A percentile compares a stretch with the other conserved stretches of the same genome.
These are phyloP conservation scores for Theobroma grandiflorum DNA, from an alignment of 441 rosid genomes.

Conservation along the genomic window DNA sequence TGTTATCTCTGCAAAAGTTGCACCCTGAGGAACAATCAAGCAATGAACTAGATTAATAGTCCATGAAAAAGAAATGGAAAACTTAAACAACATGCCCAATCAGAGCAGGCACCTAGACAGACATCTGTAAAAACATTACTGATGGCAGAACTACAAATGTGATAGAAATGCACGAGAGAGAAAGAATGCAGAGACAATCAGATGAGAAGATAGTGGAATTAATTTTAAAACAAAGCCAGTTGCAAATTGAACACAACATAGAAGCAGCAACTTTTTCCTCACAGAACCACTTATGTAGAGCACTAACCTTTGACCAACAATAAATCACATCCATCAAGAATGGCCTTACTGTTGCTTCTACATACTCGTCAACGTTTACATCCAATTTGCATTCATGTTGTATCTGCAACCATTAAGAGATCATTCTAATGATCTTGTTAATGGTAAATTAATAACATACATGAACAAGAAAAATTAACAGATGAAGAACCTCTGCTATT, in stretches of 20 bases:
- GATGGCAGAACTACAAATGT: background rate
- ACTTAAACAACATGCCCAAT: background rate
- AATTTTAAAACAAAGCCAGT: slow-evolving; percentile 7
- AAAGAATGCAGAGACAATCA: background rate
- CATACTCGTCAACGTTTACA: slow-evolving; percentile 86
- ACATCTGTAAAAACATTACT: background rate
- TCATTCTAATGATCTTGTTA: background rate
- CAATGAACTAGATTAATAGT: background rate
- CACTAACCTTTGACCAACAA: slow-evolving; percentile 93
- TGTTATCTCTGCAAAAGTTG: slow-evolving; percentile 89
- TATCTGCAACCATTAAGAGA: slow-evolving; percentile 56
- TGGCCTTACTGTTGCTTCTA: slow-evolving; percentile 95
- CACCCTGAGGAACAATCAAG: slow-evolving; percentile 57
- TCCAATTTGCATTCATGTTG: slow-evolving; percentile 98
- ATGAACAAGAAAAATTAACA: slow-evolving; percentile 10
- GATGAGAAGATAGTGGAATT: background rate
- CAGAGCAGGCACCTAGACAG: background rate
- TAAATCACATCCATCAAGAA: slow-evolving; percentile 96
- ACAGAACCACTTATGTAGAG: slow-evolving; percentile 5
- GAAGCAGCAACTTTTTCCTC: background rate
- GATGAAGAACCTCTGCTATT: slow-evolving; percentile 82
- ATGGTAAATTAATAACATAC: slow-evolving; percentile 14
- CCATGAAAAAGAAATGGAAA: background rate
- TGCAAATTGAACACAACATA: background rate
- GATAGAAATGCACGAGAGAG: background rate